Evolutionary conservation across 495 filamentous ascomycete genomes (phyloP).

Genomic region (Entonaema liquescens): DNA sequence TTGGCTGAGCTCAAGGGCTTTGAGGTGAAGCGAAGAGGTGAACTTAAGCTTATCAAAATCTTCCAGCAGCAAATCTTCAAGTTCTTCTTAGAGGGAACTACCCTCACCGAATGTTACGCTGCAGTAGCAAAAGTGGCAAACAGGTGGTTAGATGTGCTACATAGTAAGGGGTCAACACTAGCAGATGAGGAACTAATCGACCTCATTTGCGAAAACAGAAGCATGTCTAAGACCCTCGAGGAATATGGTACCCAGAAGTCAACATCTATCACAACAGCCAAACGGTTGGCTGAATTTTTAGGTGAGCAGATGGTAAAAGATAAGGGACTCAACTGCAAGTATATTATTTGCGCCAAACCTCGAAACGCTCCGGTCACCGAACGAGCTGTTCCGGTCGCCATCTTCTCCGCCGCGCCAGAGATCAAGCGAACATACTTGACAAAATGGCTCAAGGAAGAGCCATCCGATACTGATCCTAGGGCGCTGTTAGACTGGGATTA

Average conservation of each 20-base stretch:
- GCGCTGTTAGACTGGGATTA: slow-evolving; percentile 94
- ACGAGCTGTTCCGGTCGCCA: slow-evolving; percentile 91
- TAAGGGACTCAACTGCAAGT: slow-evolving; percentile 98
- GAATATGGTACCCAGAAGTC: slow-evolving; percentile 97
- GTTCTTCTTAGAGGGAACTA: slow-evolving; percentile 93
- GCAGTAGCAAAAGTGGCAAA: slow-evolving; percentile 96
- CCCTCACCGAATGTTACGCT: slow-evolving; percentile 86
- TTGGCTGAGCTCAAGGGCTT: slow-evolving; percentile 98
- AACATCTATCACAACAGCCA: slow-evolving; percentile 98
- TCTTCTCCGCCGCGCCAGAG: slow-evolving; percentile 90
- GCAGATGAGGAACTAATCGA: slow-evolving; percentile 98
- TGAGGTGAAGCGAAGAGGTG: slow-evolving; percentile 96
- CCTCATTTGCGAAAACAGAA: slow-evolving; percentile 97
- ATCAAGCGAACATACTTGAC: slow-evolving; percentile 89
- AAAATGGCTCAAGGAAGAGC: slow-evolving; percentile 96
- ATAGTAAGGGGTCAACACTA: slow-evolving; percentile 83
- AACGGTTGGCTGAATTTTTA: slow-evolving; percentile 91
- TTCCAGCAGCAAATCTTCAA: slow-evolving; percentile 99
- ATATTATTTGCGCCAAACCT: slow-evolving; percentile 91
- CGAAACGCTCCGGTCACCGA: slow-evolving; percentile 93
- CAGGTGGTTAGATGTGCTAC: slow-evolving; percentile 92
- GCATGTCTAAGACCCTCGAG: slow-evolving; percentile 94
- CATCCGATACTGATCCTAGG: slow-evolving; percentile 89
- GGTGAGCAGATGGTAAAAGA: slow-evolving; percentile 99
- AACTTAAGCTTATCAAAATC: slow-evolving; percentile 99